Evolutionary conservation across 306 rosid genomes (phyloP).

Genomic region (Vigna mungo): DNA sequence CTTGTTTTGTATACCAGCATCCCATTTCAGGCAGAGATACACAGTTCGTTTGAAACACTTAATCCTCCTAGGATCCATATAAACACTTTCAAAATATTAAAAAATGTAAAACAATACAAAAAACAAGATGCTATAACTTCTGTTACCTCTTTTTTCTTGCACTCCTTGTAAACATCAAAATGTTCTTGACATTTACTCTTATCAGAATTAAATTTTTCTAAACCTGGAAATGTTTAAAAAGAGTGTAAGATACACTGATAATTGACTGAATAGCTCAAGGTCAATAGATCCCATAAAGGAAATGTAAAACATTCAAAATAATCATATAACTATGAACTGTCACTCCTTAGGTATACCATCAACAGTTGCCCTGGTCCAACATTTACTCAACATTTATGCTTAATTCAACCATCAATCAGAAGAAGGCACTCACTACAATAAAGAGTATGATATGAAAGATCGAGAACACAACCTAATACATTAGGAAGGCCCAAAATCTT

Average conservation of each 20-base stretch:
- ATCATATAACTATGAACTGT: not conserved
- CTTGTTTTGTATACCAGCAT: not conserved
- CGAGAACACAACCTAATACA: constrained; percentile 1
- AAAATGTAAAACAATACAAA: constrained; percentile 8
- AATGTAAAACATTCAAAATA: constrained; percentile 10
- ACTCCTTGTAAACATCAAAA: constrained; percentile 91
- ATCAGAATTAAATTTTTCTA: constrained; percentile 70
- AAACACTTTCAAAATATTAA: constrained; percentile 24
- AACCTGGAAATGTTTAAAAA: constrained; percentile 58
- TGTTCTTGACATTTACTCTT: constrained; percentile 93
- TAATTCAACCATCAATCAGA: not conserved
- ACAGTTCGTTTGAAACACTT: constrained; percentile 22
- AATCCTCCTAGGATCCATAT: constrained; percentile 16
- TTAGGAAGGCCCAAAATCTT: not conserved
- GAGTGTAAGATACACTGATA: constrained; percentile 23
- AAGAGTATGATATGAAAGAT: not conserved
- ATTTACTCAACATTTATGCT: not conserved
- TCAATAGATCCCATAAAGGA: constrained; percentile 10
- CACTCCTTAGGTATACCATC: not conserved
- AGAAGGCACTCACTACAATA: not conserved
- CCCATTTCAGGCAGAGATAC: constrained; percentile 32
- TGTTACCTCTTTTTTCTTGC: constrained; percentile 94
- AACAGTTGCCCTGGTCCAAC: not conserved
- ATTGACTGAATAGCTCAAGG: constrained; percentile 1
- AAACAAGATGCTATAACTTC: constrained; percentile 28